Percentiles rank a stretch among this genome's conserved stretches.
Conservation (phyloP, 1,284 basidiomycete species). For the Kalmanozyma brasiliensis region DNA sequence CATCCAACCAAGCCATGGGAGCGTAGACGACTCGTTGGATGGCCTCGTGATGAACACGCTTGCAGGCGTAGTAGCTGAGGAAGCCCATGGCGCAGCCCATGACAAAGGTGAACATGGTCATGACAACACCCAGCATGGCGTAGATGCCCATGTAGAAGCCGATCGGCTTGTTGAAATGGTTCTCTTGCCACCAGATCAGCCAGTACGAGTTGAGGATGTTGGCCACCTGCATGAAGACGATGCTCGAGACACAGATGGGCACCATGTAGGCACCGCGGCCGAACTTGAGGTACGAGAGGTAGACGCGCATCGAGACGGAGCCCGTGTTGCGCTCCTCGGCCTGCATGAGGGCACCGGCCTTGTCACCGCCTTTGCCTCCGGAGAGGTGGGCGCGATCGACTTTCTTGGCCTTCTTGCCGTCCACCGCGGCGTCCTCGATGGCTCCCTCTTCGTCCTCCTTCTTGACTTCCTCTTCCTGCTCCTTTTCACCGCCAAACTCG, state of each 20-base stretch:
- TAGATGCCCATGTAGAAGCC: constrained; percentile 80
- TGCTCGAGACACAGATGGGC: constrained; percentile 73
- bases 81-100: constrained; percentile 75
- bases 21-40: constrained; percentile 73
- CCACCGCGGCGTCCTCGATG: constrained; percentile 31
- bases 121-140: constrained; percentile 74
- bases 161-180: constrained; percentile 70
- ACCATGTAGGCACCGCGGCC: constrained; percentile 74
- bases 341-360: constrained; percentile 55
- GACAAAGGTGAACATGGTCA: constrained; percentile 75
- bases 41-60: constrained; percentile 75
- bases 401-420: constrained; percentile 41
- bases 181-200: constrained; percentile 72
- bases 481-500: constrained; percentile 67
- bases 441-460: constrained; percentile 53
- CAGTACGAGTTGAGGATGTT: constrained; percentile 70
- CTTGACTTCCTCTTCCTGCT: constrained; percentile 53
- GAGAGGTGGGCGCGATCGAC: constrained; percentile 29
- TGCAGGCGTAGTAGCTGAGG: constrained; percentile 75
- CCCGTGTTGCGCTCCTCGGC: constrained; percentile 66
- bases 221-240: constrained; percentile 76
- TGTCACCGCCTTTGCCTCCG: constrained; percentile 39
- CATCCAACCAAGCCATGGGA: constrained; percentile 82
- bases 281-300: constrained; percentile 76
- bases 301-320: constrained; percentile 71